phyloP scores from a whole-genome alignment of 495 filamentous ascomycete species.

The Aspergillus baeticus region DNA sequence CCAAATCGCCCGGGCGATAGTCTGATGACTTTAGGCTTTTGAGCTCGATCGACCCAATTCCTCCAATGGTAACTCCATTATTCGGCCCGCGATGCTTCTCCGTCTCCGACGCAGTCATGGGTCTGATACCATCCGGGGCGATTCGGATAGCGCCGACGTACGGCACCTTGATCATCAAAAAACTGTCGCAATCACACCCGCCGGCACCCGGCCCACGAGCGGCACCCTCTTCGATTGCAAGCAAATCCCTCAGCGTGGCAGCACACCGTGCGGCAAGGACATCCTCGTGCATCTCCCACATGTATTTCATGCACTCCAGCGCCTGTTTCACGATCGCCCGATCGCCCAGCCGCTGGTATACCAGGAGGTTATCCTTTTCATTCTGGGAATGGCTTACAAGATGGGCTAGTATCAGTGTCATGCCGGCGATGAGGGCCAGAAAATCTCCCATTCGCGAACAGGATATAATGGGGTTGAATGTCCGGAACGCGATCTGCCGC shows the following conservation, averaged over 20 bases:
- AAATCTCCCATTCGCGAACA: conserved; percentile 52
- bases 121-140: not conserved
- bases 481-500: conserved; percentile 38
- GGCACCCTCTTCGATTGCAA: conserved; percentile 23
- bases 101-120: not conserved
- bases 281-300: conserved; percentile 9
- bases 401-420: conserved; percentile 29
- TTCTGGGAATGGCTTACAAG: conserved; percentile 21
- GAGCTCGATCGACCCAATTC: too few species aligned
- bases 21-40: too few species aligned
- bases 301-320: conserved; percentile 34
- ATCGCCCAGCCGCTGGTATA: conserved; percentile 40
- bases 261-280: conserved; percentile 1
- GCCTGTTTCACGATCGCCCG: conserved; percentile 41
- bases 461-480: conserved; percentile 25
- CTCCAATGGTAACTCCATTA: too few species aligned
- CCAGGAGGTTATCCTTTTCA: conserved; percentile 24
- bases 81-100: not conserved
- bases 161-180: not conserved
- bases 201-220: conserved; percentile 8
- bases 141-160: conserved; percentile 1
- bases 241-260: conserved; percentile 16
- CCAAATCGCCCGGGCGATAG: too few species aligned
- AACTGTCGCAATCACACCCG: not conserved
- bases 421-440: conserved; percentile 45